Base-by-base conservation (phyloP, 225 moss, liverwort and hornwort genomes). In the Marchantia polymorpha region DNA sequence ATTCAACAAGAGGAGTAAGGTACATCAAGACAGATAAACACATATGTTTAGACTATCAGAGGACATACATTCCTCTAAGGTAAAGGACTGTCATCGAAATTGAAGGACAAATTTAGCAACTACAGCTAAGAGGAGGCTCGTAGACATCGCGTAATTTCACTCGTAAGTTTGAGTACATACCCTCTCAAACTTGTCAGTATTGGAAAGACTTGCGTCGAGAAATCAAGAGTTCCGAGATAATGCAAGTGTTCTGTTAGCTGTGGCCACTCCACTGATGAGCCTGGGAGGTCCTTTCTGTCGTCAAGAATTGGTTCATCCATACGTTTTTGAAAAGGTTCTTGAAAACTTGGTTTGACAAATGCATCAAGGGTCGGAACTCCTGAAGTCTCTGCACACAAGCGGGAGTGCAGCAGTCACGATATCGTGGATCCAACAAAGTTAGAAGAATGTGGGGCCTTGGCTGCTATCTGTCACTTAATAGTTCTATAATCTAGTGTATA, bases 211-310 rank as follows among this genome's bases (percentile, higher is more conserved):
- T 73, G 53, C 11, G 77, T 77, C 6, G 72, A 0, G 70, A 84
- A 84, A 8, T 84, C 77, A 15, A 81, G 25, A 48, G 59, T 67
- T 13, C 77, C 77, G 47, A 84, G 81, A 15, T 55, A 72, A 13
- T 0, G 4, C 50, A 67, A 65, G 56, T 81, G 72, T 55, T 73
- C 73, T 73, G 81, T 73, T 63, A 30, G 60, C 47, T 25, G 6
- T 13, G 84, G 77, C 84, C 80, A 80, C 46, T 52, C 26, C 61
- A 52, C 76, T 23, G 74, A 69, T 29, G 12, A 12, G 10, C 15
- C 47, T 5, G 29, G 6, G 29, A 26, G 47, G 53, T 52, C 3
- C 73, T 29, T 53, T 52, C 23, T 53, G n/a, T 52, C 5, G 0
- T 25, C 73, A 23, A 54, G 49, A 39, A 29, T 5, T 51, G 49